Evolutionary conservation across 1,284 basidiomycete genomes (phyloP).

Genomic region (Phellopilus nigrolimitatus): DNA sequence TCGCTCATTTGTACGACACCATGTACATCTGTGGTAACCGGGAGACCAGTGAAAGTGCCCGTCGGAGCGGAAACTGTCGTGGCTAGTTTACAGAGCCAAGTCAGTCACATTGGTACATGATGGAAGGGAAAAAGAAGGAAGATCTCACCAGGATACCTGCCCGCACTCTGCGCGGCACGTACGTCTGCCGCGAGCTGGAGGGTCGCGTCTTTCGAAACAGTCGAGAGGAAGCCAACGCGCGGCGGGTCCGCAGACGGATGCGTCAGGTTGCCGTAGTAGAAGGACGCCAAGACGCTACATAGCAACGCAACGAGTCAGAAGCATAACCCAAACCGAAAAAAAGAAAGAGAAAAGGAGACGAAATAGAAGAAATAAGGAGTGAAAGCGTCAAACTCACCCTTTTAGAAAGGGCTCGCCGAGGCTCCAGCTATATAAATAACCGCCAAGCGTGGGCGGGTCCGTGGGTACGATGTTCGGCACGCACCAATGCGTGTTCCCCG

Average conservation of each 20-base stretch:
- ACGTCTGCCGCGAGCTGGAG: slow-evolving; percentile 38
- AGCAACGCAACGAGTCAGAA: background rate
- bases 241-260: slow-evolving; percentile 60
- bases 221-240: slow-evolving; percentile 65
- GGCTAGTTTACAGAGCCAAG: background rate
- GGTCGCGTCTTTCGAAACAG: slow-evolving; percentile 50
- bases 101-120: background rate
- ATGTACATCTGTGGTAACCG: slow-evolving; percentile 7
- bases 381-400: slow-evolving; percentile 28
- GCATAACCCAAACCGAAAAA: background rate
- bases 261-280: slow-evolving; percentile 62
- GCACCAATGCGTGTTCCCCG: slow-evolving; percentile 39
- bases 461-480: slow-evolving; percentile 47
- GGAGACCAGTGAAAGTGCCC: background rate
- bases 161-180: slow-evolving; percentile 32
- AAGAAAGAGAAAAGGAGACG: background rate
- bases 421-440: slow-evolving; percentile 35
- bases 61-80: slow-evolving; percentile 10
- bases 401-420: slow-evolving; percentile 40
- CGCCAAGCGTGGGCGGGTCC: slow-evolving; percentile 41
- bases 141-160: slow-evolving; percentile 40
- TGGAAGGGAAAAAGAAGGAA: background rate
- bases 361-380: background rate
- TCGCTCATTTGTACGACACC: slow-evolving; percentile 5
- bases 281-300: slow-evolving; percentile 49